Base-by-base conservation (phyloP, 495 filamentous ascomycete species). In the Penicillium longicatenatum region DNA sequence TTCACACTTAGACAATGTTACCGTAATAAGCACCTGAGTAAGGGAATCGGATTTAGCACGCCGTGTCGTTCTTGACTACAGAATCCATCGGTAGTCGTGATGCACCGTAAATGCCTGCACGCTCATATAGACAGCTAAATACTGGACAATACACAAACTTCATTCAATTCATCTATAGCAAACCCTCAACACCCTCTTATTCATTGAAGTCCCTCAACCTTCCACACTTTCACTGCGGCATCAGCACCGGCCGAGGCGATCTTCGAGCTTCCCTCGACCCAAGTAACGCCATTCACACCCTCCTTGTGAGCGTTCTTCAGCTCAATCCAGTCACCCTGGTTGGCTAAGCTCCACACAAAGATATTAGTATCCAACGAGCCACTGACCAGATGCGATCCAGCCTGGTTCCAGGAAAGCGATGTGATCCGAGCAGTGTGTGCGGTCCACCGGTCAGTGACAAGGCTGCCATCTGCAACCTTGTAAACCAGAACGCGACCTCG, bases 191-290 rank as follows among this genome's bases (percentile, higher is more conserved):
- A 16, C 17, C 37, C 37, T 39, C 4, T 21, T 14, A 49, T 42
- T 54, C 50, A 88, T 75, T 81, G 71, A 63, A 89, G 58, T 1
- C 84, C 85, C 61, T 86, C 80, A 3, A 96, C 86, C 58, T 78
- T 81, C 94, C 94, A 98, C 44, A 92, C 79, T 81, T 97, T 98
- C 21, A 98, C 82, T 0, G 89, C 85, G 43, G 90, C 92, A 82
- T 98, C 94, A 2, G 87, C 90, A 11, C 94, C 94, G 24, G 82
- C 83, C 60, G 87, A 93, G 2, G 88, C 84, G 30, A 97, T 81
- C 73, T 82, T 90, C n/a, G 75, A 72, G n/a, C 75, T 78, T 21
- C 78, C 84, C 8, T 83, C 82, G 17, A 90, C 81, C 95, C 94
- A 98, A 9, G 77, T 82, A 6, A 98, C 92, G 4, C 89, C 92